Evolutionary conservation across 768 basidiomycete species (phyloP), one percentile per base, ranked within the genome.

Genomic region (Rhodosporidiobolus odoratus): DNA sequence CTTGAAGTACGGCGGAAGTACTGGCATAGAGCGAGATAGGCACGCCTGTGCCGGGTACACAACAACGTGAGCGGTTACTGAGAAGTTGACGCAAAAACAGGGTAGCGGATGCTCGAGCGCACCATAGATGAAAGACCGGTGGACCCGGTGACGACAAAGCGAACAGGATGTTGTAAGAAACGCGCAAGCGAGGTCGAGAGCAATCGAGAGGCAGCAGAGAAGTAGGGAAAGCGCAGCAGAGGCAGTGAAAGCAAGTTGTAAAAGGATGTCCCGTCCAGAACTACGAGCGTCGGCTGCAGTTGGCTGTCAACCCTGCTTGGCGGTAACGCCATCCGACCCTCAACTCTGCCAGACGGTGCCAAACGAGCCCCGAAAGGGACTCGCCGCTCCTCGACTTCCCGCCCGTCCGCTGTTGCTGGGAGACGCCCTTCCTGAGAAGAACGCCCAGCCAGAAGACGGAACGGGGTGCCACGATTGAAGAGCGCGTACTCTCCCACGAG

Each of bases 401-500:
- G 9, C 21, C 21, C 48, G 21, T 7, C 21, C 48, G 12, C 48
- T 50, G 48, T 50, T 50, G 48, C 48, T 50, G 48, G 12, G 12
- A 23, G 23, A 10, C 12, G 48, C 48, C 48, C 48, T n/a, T n/a
- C n/a, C n/a, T n/a, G 48, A 19, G 48, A 50, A 23, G 48, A 23
- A 19, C 38, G 47, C 25, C 30, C 45, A 57, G 41, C 56, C 37
- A 13, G 56, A 12, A 25, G 32, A 27, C n/a, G n/a, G 47, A 19
- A 5, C 19, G 40, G 34, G 23, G 43, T 8, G n/a, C n/a, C n/a
- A n/a, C n/a, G n/a, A 64, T 50, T 9, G 48, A 62, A 43, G 41
- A n/a, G 52, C 30, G 60, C n/a, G 62, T 32, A 48, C 35, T 68
- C 67, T 68, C 43, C 67, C 67, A 68, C 61, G 67, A 68, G 53